phyloP scores from a whole-genome alignment of 2,329 filamentous ascomycete species.

The Simplicillium sp. region DNA sequence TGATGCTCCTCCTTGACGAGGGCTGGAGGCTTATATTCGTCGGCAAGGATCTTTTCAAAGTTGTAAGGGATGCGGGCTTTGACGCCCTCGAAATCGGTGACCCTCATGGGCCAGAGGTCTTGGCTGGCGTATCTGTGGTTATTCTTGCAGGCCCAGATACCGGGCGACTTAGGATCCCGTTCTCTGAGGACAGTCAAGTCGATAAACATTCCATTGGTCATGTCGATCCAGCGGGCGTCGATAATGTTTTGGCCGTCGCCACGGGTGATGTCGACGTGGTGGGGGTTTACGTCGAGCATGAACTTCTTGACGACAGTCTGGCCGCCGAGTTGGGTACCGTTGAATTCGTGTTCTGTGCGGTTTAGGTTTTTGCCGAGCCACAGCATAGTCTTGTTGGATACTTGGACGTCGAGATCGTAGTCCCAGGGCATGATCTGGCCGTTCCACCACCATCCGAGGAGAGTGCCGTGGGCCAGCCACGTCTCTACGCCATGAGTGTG shows the following conservation, averaged over 20 bases:
- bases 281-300: constrained; percentile 69
- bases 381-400: constrained; percentile 55
- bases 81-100: constrained; percentile 67
- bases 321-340: constrained; percentile 31
- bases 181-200: constrained; percentile 73
- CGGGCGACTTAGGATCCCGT: constrained; percentile 49
- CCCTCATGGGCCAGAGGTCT: constrained; percentile 70
- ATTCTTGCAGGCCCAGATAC: constrained; percentile 73
- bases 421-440: constrained; percentile 72
- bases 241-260: constrained; percentile 70
- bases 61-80: constrained; percentile 59
- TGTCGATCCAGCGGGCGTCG: constrained; percentile 77
- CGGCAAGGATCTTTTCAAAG: constrained; percentile 54
- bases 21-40: constrained; percentile 56
- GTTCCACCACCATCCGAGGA: constrained; percentile 89
- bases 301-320: constrained; percentile 40
- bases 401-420: constrained; percentile 75
- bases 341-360: constrained; percentile 54
- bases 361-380: constrained; percentile 60
- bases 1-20: constrained; percentile 51
- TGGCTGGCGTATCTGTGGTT: constrained; percentile 58
- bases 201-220: constrained; percentile 66
- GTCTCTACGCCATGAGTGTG: constrained; percentile 60
- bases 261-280: constrained; percentile 48
- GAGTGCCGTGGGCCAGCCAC: constrained; percentile 78